Percentiles rank a stretch among this genome's conserved stretches.
Conservation (phyloP, 306 rosid species). For the Fragaria nilgerrensis region DNA sequence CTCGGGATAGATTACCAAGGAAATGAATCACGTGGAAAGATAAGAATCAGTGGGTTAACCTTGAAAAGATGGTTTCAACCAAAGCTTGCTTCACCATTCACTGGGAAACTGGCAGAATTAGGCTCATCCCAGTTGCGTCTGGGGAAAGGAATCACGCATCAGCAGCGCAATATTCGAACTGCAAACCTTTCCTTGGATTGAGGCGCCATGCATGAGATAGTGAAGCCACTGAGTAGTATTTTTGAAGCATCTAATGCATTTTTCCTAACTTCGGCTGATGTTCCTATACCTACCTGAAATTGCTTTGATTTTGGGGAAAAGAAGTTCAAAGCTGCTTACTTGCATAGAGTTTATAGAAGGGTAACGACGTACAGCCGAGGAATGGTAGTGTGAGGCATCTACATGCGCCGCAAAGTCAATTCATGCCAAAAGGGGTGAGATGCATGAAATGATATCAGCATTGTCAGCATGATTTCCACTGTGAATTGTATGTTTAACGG, state of each 20-base stretch:
- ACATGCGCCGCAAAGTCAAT: constrained; percentile 35
- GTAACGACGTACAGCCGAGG: constrained; percentile 32
- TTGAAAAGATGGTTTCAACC: constrained; percentile 84
- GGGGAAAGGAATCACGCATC: constrained; percentile 64
- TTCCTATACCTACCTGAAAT: constrained; percentile 6
- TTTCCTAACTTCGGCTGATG: constrained; percentile 42
- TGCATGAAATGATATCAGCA: constrained; percentile 8
- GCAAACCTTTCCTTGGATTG: constrained; percentile 65
- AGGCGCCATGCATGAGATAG: constrained; percentile 18
- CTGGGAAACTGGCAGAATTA: constrained; percentile 61
- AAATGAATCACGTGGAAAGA: constrained; percentile 71
- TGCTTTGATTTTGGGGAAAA: constrained; percentile 13
- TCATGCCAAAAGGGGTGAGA: constrained; percentile 32
- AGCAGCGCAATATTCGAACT: constrained; percentile 72
- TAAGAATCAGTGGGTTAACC: constrained; percentile 60
- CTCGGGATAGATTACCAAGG: constrained; percentile 73
- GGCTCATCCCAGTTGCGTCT: constrained; percentile 55
- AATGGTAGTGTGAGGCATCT: constrained; percentile 27
- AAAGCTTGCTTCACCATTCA: constrained; percentile 59
- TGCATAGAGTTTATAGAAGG: constrained; percentile 40
- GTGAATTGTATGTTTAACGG: neutral
- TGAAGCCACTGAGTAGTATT: constrained; percentile 34
- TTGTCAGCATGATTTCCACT: constrained; percentile 11
- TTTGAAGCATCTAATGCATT: constrained; percentile 34
- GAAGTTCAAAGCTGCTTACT: constrained; percentile 38